phyloP scores from a whole-genome alignment of 345 rosid genomes.

The Salix arbutifolia region DNA sequence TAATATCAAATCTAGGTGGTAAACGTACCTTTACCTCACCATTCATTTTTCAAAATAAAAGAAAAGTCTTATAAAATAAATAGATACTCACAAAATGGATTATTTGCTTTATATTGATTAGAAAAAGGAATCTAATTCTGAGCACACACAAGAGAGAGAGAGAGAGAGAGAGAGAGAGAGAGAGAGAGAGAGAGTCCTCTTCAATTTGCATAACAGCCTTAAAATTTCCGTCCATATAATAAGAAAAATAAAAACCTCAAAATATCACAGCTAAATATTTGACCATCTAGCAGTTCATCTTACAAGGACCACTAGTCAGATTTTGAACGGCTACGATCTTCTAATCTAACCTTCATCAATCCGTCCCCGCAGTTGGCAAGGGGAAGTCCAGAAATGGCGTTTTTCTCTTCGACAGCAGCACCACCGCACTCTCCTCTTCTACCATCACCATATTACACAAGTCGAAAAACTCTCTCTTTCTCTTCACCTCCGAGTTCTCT shows the following conservation, averaged over 20 bases:
- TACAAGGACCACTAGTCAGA: not conserved
- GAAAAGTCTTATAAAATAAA: no score
- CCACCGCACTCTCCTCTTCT: conserved; percentile 25
- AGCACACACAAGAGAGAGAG: not conserved
- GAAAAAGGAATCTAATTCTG: no score
- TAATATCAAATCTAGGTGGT: no score
- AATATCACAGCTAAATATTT: not conserved
- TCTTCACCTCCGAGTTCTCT: conserved; percentile 24
- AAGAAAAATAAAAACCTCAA: not conserved
- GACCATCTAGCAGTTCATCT: no score
- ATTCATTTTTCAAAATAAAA: no score
- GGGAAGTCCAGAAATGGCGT: conserved; percentile 37
- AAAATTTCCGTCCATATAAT: not conserved
- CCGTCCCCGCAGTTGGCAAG: not conserved
- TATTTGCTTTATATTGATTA: no score
- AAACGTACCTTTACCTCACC: no score
- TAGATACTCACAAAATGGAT: no score
- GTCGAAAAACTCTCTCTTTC: not conserved
- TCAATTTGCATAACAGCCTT: not conserved
- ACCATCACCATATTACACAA: conserved; percentile 16
- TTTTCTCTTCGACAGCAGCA: conserved; percentile 29
- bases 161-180: no score
- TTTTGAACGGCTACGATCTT: not conserved
- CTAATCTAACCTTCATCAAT: not conserved
- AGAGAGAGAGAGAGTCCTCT: not conserved